Conservation (phyloP, 2,329 filamentous ascomycete species). For the Clathrospora elynae region DNA sequence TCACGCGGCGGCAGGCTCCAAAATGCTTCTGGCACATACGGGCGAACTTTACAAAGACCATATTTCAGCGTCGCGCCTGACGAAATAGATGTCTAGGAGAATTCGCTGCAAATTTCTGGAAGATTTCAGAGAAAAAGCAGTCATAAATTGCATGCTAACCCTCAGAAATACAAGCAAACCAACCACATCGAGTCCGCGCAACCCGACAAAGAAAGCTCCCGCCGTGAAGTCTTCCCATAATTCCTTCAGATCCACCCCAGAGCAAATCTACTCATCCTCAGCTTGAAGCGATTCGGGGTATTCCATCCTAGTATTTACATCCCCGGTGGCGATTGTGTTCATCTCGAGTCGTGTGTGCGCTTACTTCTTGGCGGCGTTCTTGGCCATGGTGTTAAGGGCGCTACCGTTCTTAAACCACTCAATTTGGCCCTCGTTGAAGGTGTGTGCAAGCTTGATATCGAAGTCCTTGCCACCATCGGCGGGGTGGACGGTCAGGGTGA, state of each 20-base stretch:
- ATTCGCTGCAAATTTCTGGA: too few species aligned
- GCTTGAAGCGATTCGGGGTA: conserved; percentile 28
- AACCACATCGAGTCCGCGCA: conserved; percentile 35
- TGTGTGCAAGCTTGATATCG: conserved; percentile 86
- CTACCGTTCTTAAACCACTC: conserved; percentile 99
- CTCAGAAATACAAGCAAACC: conserved; percentile 46
- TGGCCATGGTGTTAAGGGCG: conserved; percentile 98
- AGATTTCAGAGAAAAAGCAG: conserved; percentile 30
- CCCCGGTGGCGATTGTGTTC: conserved; percentile 31
- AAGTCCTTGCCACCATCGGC: conserved; percentile 77
- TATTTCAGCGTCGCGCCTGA: too few species aligned
- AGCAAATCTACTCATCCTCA: conserved; percentile 18
- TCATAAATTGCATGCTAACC: conserved; percentile 49
- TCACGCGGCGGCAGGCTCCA: too few species aligned
- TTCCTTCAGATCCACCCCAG: conserved; percentile 30
- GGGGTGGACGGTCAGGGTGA: conserved; percentile 91
- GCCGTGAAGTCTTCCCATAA: conserved; percentile 23
- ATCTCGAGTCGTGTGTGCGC: conserved; percentile 13
- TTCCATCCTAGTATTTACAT: conserved; percentile 42
- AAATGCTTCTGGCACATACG: too few species aligned
- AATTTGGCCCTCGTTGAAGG: conserved; percentile 97
- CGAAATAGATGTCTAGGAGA: too few species aligned
- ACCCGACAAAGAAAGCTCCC: conserved; percentile 35
- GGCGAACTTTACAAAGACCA: too few species aligned
- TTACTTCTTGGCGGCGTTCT: conserved; percentile 55